phyloP scores from a whole-genome alignment of 495 filamentous ascomycete genomes.

The Sporormia fimetaria region DNA sequence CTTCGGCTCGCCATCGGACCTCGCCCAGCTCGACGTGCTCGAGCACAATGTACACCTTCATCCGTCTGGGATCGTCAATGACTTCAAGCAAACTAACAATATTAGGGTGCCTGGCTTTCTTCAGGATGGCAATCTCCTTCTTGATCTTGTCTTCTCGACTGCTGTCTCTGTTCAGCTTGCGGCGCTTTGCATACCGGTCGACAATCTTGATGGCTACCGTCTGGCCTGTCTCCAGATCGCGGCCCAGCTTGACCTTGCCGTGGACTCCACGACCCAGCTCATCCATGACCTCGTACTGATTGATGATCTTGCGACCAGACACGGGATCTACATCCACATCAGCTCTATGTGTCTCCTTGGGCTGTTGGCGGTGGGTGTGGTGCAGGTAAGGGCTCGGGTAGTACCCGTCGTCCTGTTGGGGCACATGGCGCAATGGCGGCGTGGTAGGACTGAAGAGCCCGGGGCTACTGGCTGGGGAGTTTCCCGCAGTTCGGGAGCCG shows the following conservation, averaged over 20 bases:
- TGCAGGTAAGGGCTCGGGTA: slow-evolving; percentile 36
- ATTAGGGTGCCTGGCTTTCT: slow-evolving; percentile 92
- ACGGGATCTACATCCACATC: slow-evolving; percentile 76
- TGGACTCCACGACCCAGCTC: slow-evolving; percentile 93
- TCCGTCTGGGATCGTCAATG: slow-evolving; percentile 87
- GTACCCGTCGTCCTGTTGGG: slow-evolving; percentile 25
- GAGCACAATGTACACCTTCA: slow-evolving; percentile 96
- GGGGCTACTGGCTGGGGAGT: slow-evolving; percentile 33
- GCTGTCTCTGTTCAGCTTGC: slow-evolving; percentile 67
- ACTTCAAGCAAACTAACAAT: slow-evolving; percentile 92
- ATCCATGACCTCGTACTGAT: slow-evolving; percentile 91
- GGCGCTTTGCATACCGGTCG: slow-evolving; percentile 82
- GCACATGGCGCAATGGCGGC: slow-evolving; percentile 18
- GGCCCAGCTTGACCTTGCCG: slow-evolving; percentile 43
- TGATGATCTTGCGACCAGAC: slow-evolving; percentile 90
- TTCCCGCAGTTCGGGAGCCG: slow-evolving; percentile 32
- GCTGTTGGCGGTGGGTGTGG: slow-evolving; percentile 32
- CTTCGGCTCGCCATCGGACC: slow-evolving; percentile 83
- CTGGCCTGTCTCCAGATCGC: slow-evolving; percentile 45
- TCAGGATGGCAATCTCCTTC: slow-evolving; percentile 92
- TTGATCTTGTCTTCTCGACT: slow-evolving; percentile 88
- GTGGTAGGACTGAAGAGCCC: slow-evolving; percentile 31
- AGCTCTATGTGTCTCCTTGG: slow-evolving; percentile 62
- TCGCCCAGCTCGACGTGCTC: slow-evolving; percentile 92
- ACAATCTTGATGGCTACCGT: slow-evolving; percentile 95